Percentiles rank a stretch among this genome's conserved stretches.
These are phyloP conservation scores for Kuraishia capsulata DNA, from an alignment of 805 yeast species.

Conservation along the genomic window DNA sequence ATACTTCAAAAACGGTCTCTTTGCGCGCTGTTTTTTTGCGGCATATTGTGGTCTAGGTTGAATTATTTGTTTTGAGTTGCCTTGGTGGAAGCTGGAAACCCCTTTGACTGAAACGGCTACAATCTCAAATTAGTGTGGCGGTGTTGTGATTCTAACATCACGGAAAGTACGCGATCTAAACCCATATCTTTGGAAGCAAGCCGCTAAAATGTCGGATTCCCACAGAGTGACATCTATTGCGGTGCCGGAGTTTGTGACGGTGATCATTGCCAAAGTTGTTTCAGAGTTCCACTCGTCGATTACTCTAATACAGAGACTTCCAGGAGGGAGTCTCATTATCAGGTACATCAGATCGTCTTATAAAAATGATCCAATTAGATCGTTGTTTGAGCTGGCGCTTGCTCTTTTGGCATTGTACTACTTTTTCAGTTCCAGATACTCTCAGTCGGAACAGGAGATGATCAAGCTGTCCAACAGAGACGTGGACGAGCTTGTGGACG, in stretches of 20 bases:
- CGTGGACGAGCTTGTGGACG: slow-evolving; percentile 73
- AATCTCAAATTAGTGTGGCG: too few species aligned
- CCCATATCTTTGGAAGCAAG: too few species aligned
- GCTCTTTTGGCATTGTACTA: slow-evolving; percentile 78
- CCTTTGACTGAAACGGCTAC: too few species aligned
- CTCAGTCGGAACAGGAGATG: slow-evolving; percentile 62
- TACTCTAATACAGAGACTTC: slow-evolving; percentile 15
- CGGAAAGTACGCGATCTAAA: too few species aligned
- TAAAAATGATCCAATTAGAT: slow-evolving; percentile 88
- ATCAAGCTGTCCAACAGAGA: slow-evolving; percentile 55
- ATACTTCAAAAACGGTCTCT: too few species aligned
- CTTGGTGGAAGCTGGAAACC: too few species aligned
- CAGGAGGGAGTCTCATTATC: slow-evolving; percentile 51
- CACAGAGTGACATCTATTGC: slow-evolving; percentile 5
- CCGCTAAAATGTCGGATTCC: background rate
- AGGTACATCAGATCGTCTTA: slow-evolving; percentile 79
- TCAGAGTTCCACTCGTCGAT: slow-evolving; percentile 1
- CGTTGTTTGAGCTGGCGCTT: slow-evolving; percentile 69
- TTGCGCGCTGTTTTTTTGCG: too few species aligned
- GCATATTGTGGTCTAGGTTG: too few species aligned
- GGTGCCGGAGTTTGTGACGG: slow-evolving; percentile 7
- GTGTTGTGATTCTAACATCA: too few species aligned
- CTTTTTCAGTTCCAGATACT: slow-evolving; percentile 69
- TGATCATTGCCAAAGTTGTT: slow-evolving; percentile 4
- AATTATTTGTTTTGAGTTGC: too few species aligned